These are phyloP conservation scores for Sisymbrium irio DNA, from an alignment of 345 rosid species.

Conservation along the genomic window DNA sequence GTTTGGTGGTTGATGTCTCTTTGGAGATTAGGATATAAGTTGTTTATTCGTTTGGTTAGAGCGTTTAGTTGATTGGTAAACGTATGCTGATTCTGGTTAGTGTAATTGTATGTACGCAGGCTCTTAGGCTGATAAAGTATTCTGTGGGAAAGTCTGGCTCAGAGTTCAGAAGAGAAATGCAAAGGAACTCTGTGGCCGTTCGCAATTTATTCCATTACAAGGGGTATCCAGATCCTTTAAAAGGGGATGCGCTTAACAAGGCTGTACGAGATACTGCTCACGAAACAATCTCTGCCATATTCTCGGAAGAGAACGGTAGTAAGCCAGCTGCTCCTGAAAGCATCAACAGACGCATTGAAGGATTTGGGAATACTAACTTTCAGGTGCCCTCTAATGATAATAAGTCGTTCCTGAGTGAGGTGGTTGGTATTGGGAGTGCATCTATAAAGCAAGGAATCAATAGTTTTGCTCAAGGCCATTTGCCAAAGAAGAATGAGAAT, in stretches of 20 bases:
- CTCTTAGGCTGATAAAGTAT: constrained; percentile 84
- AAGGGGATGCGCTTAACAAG: constrained; percentile 94
- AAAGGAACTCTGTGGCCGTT: constrained; percentile 74
- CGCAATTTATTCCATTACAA: constrained; percentile 84
- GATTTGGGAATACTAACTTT: constrained; percentile 88
- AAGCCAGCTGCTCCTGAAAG: constrained; percentile 62
- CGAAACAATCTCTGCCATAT: constrained; percentile 76
- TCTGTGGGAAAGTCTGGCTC: constrained; percentile 81
- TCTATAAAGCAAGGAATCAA: constrained; percentile 89
- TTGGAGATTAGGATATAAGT: neutral
- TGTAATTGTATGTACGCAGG: constrained; percentile 40
- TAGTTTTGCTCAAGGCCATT: constrained; percentile 68
- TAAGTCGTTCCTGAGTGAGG: constrained; percentile 89
- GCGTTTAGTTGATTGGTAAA: neutral
- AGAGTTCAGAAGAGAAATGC: constrained; percentile 96
- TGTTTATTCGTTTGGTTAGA: neutral
- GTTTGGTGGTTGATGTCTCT: constrained; percentile 6
- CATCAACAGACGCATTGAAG: constrained; percentile 74
- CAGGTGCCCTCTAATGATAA: constrained; percentile 73
- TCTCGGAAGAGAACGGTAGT: constrained; percentile 70
- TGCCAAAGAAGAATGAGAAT: constrained; percentile 60
- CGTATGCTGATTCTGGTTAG: constrained; percentile 23
- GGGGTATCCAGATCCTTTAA: constrained; percentile 81
- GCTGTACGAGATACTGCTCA: constrained; percentile 90
- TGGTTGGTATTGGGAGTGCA: constrained; percentile 94